Evolutionary conservation across 2,329 filamentous ascomycete species (phyloP).

Genomic region (Trichoderma afroharzianum): DNA sequence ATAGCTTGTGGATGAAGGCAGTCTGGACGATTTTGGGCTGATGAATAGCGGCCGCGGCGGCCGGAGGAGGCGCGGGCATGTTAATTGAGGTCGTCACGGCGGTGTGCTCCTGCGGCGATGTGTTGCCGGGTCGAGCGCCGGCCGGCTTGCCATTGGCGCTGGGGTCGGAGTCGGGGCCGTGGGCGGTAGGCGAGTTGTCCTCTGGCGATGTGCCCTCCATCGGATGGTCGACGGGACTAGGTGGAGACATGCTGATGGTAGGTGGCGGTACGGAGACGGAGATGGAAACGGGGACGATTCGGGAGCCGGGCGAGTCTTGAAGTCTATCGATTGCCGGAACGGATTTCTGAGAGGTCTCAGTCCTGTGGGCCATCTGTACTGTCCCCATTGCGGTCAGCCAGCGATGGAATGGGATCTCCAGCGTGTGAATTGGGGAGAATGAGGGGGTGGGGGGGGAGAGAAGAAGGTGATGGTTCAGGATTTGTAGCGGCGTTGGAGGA

Average conservation of each 20-base stretch:
- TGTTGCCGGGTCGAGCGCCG: slow-evolving; percentile 36
- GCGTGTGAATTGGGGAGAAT: slow-evolving; percentile 7
- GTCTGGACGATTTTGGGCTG: slow-evolving; percentile 98
- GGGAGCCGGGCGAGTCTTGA: slow-evolving; percentile 46
- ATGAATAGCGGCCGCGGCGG: slow-evolving; percentile 72
- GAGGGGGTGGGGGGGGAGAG: slow-evolving; percentile 1
- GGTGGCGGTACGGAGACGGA: slow-evolving; percentile 35
- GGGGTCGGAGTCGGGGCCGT: slow-evolving; percentile 44
- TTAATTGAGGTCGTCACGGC: slow-evolving; percentile 31
- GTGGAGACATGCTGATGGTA: slow-evolving; percentile 56
- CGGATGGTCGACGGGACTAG: slow-evolving; percentile 55
- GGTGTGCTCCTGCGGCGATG: slow-evolving; percentile 38
- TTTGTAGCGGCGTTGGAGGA: slow-evolving; percentile 2
- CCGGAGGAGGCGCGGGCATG: slow-evolving; percentile 50
- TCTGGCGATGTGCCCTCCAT: slow-evolving; percentile 60
- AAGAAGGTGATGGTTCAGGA: neutral
- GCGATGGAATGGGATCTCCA: slow-evolving; percentile 10
- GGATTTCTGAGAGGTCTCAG: slow-evolving; percentile 48
- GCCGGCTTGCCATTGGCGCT: slow-evolving; percentile 36
- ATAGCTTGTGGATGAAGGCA: slow-evolving; percentile 97
- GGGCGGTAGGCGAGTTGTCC: slow-evolving; percentile 41
- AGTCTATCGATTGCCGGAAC: slow-evolving; percentile 38
- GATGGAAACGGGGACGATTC: slow-evolving; percentile 55
- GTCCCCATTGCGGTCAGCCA: slow-evolving; percentile 30
- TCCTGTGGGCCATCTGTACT: slow-evolving; percentile 52